These are phyloP conservation scores for Naganishia cerealis DNA, from an alignment of 1,284 basidiomycete genomes.

Conservation along the genomic window DNA sequence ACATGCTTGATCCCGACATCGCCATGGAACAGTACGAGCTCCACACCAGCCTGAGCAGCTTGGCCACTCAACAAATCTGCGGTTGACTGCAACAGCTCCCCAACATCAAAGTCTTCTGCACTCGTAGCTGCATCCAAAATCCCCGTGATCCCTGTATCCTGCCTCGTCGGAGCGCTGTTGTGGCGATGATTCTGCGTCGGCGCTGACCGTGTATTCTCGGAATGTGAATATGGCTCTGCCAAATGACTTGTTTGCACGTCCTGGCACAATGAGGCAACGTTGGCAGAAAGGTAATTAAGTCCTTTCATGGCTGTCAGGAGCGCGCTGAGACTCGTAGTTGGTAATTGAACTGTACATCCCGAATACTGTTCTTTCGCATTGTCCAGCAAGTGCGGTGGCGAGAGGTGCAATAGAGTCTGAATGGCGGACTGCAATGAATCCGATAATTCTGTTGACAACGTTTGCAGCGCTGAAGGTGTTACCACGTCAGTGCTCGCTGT, in stretches of 20 bases:
- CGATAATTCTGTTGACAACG: slow-evolving; percentile 67
- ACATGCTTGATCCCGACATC: slow-evolving; percentile 81
- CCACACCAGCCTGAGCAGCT: slow-evolving; percentile 77
- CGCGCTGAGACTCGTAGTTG: slow-evolving; percentile 80
- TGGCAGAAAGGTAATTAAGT: slow-evolving; percentile 82
- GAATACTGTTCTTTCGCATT: slow-evolving; percentile 87
- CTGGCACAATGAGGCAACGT: slow-evolving; percentile 55
- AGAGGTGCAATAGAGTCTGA: slow-evolving; percentile 81
- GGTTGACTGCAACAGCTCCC: slow-evolving; percentile 69
- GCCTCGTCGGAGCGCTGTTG: not conserved
- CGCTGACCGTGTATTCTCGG: not conserved
- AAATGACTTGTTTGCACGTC: slow-evolving; percentile 29
- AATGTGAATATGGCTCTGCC: not conserved
- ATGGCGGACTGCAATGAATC: slow-evolving; percentile 83
- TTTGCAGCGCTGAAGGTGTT: slow-evolving; percentile 40
- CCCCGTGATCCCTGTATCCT: slow-evolving; percentile 21
- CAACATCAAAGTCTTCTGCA: slow-evolving; percentile 62
- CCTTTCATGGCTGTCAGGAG: slow-evolving; percentile 85
- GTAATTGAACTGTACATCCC: slow-evolving; percentile 77
- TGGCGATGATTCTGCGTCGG: not conserved
- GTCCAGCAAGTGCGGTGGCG: slow-evolving; percentile 82
- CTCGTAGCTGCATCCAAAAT: slow-evolving; percentile 31
- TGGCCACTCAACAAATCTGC: slow-evolving; percentile 81
- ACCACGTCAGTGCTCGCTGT: slow-evolving; percentile 6
- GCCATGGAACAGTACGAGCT: slow-evolving; percentile 82